phyloP scores from a whole-genome alignment of 2,329 filamentous ascomycete genomes.

The Stagonosporopsis vannaccii region DNA sequence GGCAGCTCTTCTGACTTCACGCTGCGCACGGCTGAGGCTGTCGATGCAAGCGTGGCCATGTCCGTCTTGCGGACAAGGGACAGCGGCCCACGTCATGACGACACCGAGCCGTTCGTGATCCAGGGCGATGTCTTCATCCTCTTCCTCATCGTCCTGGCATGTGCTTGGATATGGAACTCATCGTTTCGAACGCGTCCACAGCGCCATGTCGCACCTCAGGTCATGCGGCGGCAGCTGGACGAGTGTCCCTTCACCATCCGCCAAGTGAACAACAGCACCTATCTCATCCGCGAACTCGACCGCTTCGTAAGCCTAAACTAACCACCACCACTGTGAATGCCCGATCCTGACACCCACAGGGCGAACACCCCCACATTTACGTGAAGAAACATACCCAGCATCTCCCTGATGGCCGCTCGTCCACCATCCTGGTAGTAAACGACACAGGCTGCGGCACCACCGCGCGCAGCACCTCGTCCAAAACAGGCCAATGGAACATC shows the following conservation, averaged over 20 bases:
- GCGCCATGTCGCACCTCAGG: background rate
- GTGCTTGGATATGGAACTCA: slow-evolving; percentile 1
- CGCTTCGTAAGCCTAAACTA: slow-evolving; percentile 13
- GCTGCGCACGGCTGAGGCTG: background rate
- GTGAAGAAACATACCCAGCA: slow-evolving; percentile 16
- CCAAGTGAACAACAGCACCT: slow-evolving; percentile 19
- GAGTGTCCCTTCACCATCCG: slow-evolving; percentile 23
- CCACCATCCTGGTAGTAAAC: slow-evolving; percentile 11
- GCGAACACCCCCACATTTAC: slow-evolving; percentile 15
- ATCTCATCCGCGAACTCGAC: slow-evolving; percentile 18
- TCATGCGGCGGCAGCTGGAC: background rate
- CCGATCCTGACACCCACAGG: slow-evolving; percentile 1
- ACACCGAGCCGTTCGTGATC: slow-evolving; percentile 1
- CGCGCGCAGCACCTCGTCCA: background rate
- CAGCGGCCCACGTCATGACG: background rate
- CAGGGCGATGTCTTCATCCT: slow-evolving; percentile 9
- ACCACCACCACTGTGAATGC: background rate
- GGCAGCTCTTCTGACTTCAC: background rate
- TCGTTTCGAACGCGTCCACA: background rate
- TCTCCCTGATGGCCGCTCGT: background rate
- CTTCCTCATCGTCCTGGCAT: slow-evolving; percentile 1
- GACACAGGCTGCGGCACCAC: slow-evolving; percentile 14
- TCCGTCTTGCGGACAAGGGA: slow-evolving; percentile 1
- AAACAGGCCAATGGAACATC: slow-evolving; percentile 12
- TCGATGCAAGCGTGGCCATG: slow-evolving; percentile 4